Conservation (phyloP, 2,329 filamentous ascomycete species). For the Monilinia fructigena region DNA sequence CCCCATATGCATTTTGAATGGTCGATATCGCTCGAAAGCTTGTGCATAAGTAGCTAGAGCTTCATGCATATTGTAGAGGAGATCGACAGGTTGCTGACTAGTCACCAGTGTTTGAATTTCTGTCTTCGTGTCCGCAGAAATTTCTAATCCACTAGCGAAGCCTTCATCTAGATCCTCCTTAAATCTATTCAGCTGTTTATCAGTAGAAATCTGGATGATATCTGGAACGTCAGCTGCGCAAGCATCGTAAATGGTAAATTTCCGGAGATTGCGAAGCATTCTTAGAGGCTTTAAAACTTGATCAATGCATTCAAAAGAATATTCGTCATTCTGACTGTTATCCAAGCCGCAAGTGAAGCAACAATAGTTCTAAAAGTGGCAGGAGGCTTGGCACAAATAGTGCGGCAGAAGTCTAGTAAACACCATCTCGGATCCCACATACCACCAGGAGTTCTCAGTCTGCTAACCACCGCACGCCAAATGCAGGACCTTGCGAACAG, state of each 20-base stretch:
- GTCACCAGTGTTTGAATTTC: slow-evolving; percentile 1
- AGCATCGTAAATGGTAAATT: not conserved
- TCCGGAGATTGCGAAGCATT: slow-evolving; percentile 7
- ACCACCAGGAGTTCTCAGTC: not conserved
- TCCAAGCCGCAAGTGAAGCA: slow-evolving; percentile 8
- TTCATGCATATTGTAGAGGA: slow-evolving; percentile 16
- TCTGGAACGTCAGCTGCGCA: slow-evolving; percentile 2
- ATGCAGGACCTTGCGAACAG: not conserved
- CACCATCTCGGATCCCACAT: not conserved
- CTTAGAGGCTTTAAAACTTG: slow-evolving; percentile 2
- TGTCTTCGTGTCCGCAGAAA: not conserved
- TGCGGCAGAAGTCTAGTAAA: slow-evolving; percentile 2
- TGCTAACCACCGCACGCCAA: slow-evolving; percentile 19
- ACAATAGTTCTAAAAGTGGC: not conserved
- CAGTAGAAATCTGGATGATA: not conserved
- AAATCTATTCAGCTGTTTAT: not conserved
- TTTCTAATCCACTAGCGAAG: not conserved
- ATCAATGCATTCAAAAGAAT: not conserved
- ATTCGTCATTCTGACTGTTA: no score
- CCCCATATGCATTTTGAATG: slow-evolving; percentile 22
- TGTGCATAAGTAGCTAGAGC: slow-evolving; percentile 19
- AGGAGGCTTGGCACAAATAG: not conserved
- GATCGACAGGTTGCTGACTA: not conserved
- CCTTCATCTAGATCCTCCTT: not conserved
- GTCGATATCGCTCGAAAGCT: slow-evolving; percentile 18